A percentile compares a stretch with the other conserved stretches of the same genome.
Conservation (phyloP, 2,329 filamentous ascomycete genomes). For the Hirsutella rhossiliensis region DNA sequence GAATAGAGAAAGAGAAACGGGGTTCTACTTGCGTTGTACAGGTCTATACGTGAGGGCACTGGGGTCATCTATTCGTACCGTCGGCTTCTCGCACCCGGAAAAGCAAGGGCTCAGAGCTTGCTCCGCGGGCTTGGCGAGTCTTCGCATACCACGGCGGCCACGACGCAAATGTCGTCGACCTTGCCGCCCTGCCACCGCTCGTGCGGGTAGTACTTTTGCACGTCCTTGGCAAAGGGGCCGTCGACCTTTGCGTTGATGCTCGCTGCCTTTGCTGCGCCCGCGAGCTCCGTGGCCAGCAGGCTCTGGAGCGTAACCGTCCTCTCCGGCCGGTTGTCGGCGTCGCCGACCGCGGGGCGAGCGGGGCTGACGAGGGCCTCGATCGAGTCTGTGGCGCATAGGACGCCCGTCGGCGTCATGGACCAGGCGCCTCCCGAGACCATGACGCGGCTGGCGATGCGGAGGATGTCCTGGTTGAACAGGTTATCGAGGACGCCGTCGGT, state of each 20-base stretch:
- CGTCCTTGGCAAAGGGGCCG: constrained; percentile 90
- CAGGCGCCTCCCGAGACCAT: constrained; percentile 71
- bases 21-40: too few relatives aligned
- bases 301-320: constrained; percentile 53
- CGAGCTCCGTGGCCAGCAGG: constrained; percentile 66
- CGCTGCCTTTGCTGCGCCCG: constrained; percentile 70
- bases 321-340: constrained; percentile 9
- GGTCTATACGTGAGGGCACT: too few relatives aligned
- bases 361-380: constrained; percentile 33
- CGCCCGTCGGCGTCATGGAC: constrained; percentile 46
- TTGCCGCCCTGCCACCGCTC: constrained; percentile 90
- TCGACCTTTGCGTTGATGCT: constrained; percentile 73
- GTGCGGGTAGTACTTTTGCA: constrained; percentile 73
- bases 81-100: too few relatives aligned
- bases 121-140: constrained; percentile 23
- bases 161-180: constrained; percentile 85
- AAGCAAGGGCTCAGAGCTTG: constrained; percentile 16
- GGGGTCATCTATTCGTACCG: too few relatives aligned
- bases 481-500: constrained; percentile 97
- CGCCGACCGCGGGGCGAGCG: constrained; percentile 9
- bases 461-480: constrained; percentile 77
- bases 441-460: constrained; percentile 63
- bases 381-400: constrained; percentile 50
- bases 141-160: constrained; percentile 68
- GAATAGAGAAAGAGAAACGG: too few relatives aligned